Evolutionary conservation across 257 asterid genomes (phyloP).

Genomic region (Solanum commersonii): DNA sequence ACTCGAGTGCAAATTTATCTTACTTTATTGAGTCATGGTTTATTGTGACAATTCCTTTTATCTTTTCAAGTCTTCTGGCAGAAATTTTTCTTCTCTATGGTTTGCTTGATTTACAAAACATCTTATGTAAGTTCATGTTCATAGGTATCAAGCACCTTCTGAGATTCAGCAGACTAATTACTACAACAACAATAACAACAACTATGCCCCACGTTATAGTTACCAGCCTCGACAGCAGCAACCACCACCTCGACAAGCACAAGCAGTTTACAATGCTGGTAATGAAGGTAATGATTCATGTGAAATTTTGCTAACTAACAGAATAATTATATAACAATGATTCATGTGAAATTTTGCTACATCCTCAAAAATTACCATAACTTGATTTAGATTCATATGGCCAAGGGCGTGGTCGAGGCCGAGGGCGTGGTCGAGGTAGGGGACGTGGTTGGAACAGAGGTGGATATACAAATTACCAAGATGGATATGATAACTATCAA

Average conservation of each 20-base stretch:
- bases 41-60: background rate
- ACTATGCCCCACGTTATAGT: constrained; percentile 30
- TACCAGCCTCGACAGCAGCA: constrained; percentile 33
- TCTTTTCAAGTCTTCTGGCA: background rate
- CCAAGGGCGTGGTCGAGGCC: constrained; percentile 49
- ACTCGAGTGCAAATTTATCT: background rate
- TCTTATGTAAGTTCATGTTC: background rate
- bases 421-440: constrained; percentile 92
- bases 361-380: background rate
- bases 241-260: constrained; percentile 60
- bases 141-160: constrained; percentile 81
- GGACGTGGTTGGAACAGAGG: constrained; percentile 93
- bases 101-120: background rate
- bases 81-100: background rate
- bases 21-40: background rate
- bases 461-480: constrained; percentile 57
- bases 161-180: constrained; percentile 35
- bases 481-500: constrained; percentile 6
- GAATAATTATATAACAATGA: background rate
- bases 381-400: constrained; percentile 53
- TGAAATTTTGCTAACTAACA: background rate
- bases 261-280: constrained; percentile 34
- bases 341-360: background rate
- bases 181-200: background rate
- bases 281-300: constrained; percentile 55